A percentile compares a stretch with the other conserved stretches of the same genome.
phyloP scores from a whole-genome alignment of 2,329 filamentous ascomycete species.

The Colletotrichum sp. region DNA sequence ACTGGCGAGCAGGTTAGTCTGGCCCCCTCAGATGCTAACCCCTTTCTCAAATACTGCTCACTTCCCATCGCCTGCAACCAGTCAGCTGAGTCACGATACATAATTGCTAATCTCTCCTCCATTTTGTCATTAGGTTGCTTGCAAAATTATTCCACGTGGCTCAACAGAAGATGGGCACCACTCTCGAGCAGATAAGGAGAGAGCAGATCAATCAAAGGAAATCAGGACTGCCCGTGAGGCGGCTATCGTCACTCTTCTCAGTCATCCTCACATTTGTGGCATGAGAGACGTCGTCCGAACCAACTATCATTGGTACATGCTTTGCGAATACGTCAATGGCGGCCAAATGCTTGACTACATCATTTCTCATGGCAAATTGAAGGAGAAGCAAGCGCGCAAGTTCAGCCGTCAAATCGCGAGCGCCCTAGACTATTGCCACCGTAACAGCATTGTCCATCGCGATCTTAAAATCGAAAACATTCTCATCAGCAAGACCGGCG shows the following conservation, averaged over 20 bases:
- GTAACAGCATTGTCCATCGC: conserved; percentile 97
- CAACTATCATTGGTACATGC: conserved; percentile 99
- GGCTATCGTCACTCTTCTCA: conserved; percentile 91
- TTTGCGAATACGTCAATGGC: conserved; percentile 98
- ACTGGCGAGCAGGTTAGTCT: conserved; percentile 83
- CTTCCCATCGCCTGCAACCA: not conserved
- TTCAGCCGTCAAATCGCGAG: conserved; percentile 98
- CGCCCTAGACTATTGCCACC: conserved; percentile 94
- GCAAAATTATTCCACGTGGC: conserved; percentile 94
- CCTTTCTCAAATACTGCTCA: not conserved
- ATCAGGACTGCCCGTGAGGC: conserved; percentile 93
- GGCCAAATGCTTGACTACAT: conserved; percentile 99
- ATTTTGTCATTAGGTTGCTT: conserved; percentile 71
- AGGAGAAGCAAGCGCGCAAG: conserved; percentile 97
- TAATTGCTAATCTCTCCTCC: not conserved
- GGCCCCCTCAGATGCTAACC: not conserved
- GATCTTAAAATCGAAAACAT: conserved; percentile 99
- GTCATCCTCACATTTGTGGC: conserved; percentile 94
- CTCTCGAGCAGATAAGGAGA: conserved; percentile 75
- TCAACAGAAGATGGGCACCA: conserved; percentile 85
- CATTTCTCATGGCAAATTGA: conserved; percentile 95
- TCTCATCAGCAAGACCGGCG: conserved; percentile 96
- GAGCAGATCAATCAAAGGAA: conserved; percentile 95
- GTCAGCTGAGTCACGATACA: not conserved
- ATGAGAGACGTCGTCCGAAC: conserved; percentile 95